These are phyloP conservation scores for Craspedostauros australis DNA, from an alignment of 108 stramenopile genomes.

Conservation along the genomic window DNA sequence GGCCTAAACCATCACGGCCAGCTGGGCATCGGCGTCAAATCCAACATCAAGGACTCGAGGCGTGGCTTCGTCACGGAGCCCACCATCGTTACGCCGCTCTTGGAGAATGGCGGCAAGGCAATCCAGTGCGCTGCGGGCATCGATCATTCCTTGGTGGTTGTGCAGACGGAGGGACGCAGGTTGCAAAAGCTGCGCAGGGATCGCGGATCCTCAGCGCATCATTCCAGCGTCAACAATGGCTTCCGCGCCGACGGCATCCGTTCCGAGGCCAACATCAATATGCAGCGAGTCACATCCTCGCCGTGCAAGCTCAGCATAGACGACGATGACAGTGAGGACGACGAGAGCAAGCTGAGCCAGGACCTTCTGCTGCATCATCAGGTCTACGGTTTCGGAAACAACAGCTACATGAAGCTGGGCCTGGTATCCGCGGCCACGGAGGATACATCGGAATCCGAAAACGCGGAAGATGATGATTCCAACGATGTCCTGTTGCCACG, in stretches of 20 bases:
- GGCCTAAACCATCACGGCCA: slow-evolving; percentile 76
- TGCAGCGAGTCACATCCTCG: neutral
- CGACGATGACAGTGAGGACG: slow-evolving; percentile 1
- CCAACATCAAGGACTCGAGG: slow-evolving; percentile 7
- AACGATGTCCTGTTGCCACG: slow-evolving; percentile 58
- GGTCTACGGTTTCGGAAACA: slow-evolving; percentile 79
- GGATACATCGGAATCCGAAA: slow-evolving; percentile 7
- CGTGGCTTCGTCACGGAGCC: slow-evolving; percentile 43
- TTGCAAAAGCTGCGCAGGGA: slow-evolving; percentile 26
- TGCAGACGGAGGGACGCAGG: slow-evolving; percentile 55
- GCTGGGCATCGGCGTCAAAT: slow-evolving; percentile 54
- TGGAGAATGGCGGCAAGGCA: slow-evolving; percentile 81
- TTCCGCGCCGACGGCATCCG: neutral
- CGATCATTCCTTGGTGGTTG: slow-evolving; percentile 70
- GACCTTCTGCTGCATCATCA: slow-evolving; percentile 57
- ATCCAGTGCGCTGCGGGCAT: slow-evolving; percentile 74
- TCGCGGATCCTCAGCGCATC: too few species aligned
- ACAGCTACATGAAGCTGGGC: slow-evolving; percentile 70
- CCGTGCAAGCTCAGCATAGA: neutral
- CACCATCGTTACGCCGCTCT: slow-evolving; percentile 66
- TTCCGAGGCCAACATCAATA: neutral
- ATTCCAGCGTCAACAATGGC: too few species aligned
- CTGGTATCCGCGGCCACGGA: slow-evolving; percentile 31
- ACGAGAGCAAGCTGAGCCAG: slow-evolving; percentile 7
- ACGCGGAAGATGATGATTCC: slow-evolving; percentile 7